A percentile compares a stretch with the other conserved stretches of the same genome.
These are phyloP conservation scores for Zalaria obscura DNA, from an alignment of 2,329 filamentous ascomycete species.

Conservation along the genomic window DNA sequence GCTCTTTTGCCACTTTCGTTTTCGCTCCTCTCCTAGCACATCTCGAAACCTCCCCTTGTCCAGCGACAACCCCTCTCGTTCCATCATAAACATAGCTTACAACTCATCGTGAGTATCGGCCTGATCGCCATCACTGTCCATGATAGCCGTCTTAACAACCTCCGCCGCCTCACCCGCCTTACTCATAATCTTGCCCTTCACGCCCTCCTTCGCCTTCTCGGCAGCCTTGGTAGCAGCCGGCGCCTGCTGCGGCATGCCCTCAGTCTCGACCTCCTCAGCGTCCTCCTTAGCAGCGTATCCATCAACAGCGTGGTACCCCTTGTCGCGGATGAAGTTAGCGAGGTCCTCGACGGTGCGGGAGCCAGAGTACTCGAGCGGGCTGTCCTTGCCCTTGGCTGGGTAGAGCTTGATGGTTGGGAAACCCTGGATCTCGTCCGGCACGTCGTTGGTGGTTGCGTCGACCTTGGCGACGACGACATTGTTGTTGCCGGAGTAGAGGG, in stretches of 20 bases:
- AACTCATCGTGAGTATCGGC: slow-evolving; percentile 55
- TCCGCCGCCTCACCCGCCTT: slow-evolving; percentile 16
- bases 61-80: neutral
- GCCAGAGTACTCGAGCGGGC: slow-evolving; percentile 76
- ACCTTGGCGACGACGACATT: slow-evolving; percentile 72
- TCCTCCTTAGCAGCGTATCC: slow-evolving; percentile 40
- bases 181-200: slow-evolving; percentile 9
- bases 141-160: slow-evolving; percentile 14
- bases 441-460: slow-evolving; percentile 89
- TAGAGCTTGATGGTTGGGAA: slow-evolving; percentile 99
- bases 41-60: neutral
- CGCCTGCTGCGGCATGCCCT: slow-evolving; percentile 30
- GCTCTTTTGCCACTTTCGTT: no score
- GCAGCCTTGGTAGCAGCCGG: slow-evolving; percentile 20
- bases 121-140: slow-evolving; percentile 11
- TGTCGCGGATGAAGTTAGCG: slow-evolving; percentile 83
- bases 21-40: no score
- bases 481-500: slow-evolving; percentile 38
- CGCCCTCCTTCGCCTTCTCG: slow-evolving; percentile 16
- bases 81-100: slow-evolving; percentile 28
- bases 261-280: slow-evolving; percentile 33
- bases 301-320: slow-evolving; percentile 75
- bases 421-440: slow-evolving; percentile 89
- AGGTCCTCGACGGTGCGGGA: slow-evolving; percentile 84
- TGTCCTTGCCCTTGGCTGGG: slow-evolving; percentile 76